phyloP scores from a whole-genome alignment of 176 grass and related monocot species.

The Dactylis glomerata region DNA sequence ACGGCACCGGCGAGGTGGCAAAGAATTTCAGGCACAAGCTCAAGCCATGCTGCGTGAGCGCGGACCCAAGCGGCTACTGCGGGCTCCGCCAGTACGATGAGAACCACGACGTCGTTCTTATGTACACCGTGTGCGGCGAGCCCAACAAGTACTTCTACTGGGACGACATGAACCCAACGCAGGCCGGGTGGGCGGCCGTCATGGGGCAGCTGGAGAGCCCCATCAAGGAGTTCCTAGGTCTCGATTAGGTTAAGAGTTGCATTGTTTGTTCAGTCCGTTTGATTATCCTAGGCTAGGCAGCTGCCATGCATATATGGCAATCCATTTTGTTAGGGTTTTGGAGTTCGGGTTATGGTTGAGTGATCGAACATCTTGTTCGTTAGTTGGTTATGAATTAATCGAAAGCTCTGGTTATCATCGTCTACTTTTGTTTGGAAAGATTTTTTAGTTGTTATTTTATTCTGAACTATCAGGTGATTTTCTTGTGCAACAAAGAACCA shows the following conservation, averaged over 20 bases:
- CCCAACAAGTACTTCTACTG: conserved; percentile 26
- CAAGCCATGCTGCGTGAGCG: conserved; percentile 18
- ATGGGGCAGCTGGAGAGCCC: neutral
- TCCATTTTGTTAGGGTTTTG: no score
- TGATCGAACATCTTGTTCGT: no score
- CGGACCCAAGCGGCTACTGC: neutral
- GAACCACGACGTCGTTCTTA: conserved; percentile 11
- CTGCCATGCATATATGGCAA: no score
- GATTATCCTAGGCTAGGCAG: no score
- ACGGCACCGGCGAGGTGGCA: neutral
- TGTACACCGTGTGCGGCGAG: neutral
- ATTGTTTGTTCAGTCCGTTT: no score
- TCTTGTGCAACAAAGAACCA: no score
- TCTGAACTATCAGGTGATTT: no score
- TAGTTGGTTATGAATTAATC: no score
- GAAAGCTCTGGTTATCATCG: no score
- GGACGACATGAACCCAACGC: conserved; percentile 23
- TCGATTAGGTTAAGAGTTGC: neutral
- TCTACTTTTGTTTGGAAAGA: no score
- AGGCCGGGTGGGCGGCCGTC: conserved; percentile 28
- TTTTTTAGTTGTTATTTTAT: no score
- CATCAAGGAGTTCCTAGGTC: neutral
- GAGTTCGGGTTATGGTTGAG: no score
- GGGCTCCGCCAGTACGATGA: neutral
- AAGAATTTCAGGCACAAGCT: neutral